phyloP scores from a whole-genome alignment of 371 early-diverging fungal species.

The Rhizomucor miehei region DNA sequence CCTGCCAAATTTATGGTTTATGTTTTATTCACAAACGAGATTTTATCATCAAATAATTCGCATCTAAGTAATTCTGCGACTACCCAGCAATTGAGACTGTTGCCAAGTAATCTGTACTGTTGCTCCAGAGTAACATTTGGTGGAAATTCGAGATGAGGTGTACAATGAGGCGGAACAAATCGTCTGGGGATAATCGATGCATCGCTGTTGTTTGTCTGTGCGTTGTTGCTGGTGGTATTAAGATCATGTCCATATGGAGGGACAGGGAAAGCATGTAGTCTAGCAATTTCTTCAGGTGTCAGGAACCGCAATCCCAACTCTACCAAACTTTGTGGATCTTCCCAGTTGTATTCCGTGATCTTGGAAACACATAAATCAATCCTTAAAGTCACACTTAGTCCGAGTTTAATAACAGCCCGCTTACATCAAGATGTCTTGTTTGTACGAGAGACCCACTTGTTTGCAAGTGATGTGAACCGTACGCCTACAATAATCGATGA shows the following conservation, averaged over 20 bases:
- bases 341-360: constrained; percentile 46
- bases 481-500: constrained; percentile 44
- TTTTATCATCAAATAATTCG: constrained; percentile 20
- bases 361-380: constrained; percentile 6
- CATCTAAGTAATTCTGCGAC: constrained; percentile 61
- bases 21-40: too few relatives aligned
- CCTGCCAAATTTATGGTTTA: too few relatives aligned
- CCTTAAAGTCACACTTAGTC: background rate
- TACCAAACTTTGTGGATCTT: constrained; percentile 42
- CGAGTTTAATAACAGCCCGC: background rate
- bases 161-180: constrained; percentile 17
- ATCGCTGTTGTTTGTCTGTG: background rate
- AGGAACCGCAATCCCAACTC: constrained; percentile 71
- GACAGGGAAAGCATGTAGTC: constrained; percentile 74
- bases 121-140: constrained; percentile 47
- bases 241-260: constrained; percentile 10
- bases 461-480: constrained; percentile 66
- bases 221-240: background rate
- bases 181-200: background rate
- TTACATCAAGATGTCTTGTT: constrained; percentile 43
- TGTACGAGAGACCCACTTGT: constrained; percentile 69
- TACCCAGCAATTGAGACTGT: constrained; percentile 71
- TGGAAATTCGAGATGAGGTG: constrained; percentile 52
- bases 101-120: constrained; percentile 68
- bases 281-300: constrained; percentile 72